phyloP scores from a whole-genome alignment of 257 asterid genomes.

The Solanum pinnatisectum region DNA sequence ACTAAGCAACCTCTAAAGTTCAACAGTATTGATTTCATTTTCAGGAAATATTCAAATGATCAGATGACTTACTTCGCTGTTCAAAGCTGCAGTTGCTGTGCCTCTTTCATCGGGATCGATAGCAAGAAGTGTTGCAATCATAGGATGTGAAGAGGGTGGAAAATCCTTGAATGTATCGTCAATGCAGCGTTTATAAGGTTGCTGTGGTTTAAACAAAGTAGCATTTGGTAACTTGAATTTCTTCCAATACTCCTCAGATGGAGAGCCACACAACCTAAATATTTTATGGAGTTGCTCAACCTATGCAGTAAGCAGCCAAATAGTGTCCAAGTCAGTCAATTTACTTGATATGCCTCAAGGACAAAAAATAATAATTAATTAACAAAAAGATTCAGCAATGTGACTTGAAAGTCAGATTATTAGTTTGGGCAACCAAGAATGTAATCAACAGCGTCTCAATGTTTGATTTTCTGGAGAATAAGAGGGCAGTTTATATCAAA shows the following conservation, averaged over 20 bases:
- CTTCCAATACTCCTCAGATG: constrained; percentile 81
- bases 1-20: not conserved
- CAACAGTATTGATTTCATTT: not conserved
- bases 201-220: constrained; percentile 75
- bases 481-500: not conserved
- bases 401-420: not conserved
- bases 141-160: constrained; percentile 52
- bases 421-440: not conserved
- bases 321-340: not conserved
- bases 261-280: constrained; percentile 88
- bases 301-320: constrained; percentile 17
- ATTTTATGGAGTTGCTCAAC: constrained; percentile 94
- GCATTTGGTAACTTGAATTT: constrained; percentile 68
- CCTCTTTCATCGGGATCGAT: constrained; percentile 80
- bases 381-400: not conserved
- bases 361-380: not conserved
- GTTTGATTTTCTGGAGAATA: not conserved
- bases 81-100: constrained; percentile 66
- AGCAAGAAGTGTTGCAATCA: constrained; percentile 63
- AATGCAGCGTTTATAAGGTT: constrained; percentile 59
- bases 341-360: not conserved
- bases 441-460: not conserved
- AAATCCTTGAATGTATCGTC: constrained; percentile 65
- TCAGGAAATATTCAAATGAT: not conserved
- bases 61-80: constrained; percentile 45